Evolutionary conservation across 2,329 filamentous ascomycete species (phyloP), one percentile per base, ranked within the genome.

Genomic region (Penicillium sp.): DNA sequence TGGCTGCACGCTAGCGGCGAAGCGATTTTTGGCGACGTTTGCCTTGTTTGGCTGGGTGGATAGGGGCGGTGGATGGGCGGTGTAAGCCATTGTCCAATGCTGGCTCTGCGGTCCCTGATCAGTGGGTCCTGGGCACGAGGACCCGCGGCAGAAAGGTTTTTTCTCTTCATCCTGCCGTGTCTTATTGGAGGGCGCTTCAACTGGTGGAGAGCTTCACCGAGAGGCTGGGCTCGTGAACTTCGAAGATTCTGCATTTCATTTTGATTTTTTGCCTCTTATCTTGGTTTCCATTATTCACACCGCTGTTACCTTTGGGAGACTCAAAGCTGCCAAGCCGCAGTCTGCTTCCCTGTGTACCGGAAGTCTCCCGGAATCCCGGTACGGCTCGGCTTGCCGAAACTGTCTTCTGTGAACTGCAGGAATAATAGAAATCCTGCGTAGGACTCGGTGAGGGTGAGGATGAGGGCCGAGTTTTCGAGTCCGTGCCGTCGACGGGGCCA

Each of bases 1-100:
- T 14, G 34, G 28, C 28, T 28, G 17, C 39, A 8, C 22, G 35
- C 66, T 73, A 71, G 56, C 52, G 37, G n/a, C 45, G 66, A 72
- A 74, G 70, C 72, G 72, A 74, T 65, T 31, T 31, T 51, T 67
- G 69, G 67, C 67, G 64, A 12, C 14, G 53, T 69, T 67, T 67
- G 67, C 17, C n/a, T 34, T 1, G 10, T 48, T 49, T 47, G 31
- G 7, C 7, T n/a, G 15, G 6, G 10, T 22, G 15, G 5, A 2
- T 15, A 10, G 1, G 20, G 20, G 20, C 20, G 20, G 20, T 20
- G 20, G 25, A 5, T 25, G 49, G 12, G 34, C 39, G 20, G 17
- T 51, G 39, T 52, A 20, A 15, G 0, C 3, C 1, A 14, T 5
- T 12, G 1, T 4, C 31, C 39, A 58, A 48, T 20, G 2, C 20